Percentiles rank a stretch among this genome's conserved stretches.
These are phyloP conservation scores for Aspergillus flavus DNA, from an alignment of 2,329 filamentous ascomycete genomes.

Conservation along the genomic window DNA sequence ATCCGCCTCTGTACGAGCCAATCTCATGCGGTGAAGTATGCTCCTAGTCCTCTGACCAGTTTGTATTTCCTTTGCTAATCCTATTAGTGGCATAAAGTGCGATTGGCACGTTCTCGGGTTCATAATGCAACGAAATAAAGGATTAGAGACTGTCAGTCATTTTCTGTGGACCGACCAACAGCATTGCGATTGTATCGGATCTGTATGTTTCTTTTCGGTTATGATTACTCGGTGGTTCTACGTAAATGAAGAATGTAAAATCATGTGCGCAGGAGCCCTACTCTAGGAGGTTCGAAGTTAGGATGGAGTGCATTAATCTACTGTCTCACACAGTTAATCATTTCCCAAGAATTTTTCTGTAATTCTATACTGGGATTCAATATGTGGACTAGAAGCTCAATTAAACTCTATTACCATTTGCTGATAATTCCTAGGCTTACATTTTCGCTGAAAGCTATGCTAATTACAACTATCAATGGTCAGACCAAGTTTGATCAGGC, in stretches of 20 bases:
- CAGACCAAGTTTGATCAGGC: background rate
- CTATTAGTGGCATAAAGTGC: background rate
- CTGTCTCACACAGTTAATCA: too few species aligned
- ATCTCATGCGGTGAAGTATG: conserved; percentile 53
- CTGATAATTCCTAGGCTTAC: background rate
- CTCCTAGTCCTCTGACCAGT: background rate
- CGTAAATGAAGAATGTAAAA: background rate
- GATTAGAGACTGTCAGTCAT: background rate
- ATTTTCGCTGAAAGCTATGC: background rate
- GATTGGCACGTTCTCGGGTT: background rate
- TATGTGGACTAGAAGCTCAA: background rate
- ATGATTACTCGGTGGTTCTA: background rate
- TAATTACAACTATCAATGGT: background rate
- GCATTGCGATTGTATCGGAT: background rate
- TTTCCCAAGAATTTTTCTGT: background rate
- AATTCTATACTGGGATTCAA: background rate
- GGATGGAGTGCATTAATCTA: background rate
- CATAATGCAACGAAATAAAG: background rate
- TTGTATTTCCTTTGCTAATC: background rate
- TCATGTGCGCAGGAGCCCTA: background rate
- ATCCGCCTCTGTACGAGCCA: conserved; percentile 54
- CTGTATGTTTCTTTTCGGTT: background rate
- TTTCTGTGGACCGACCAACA: background rate
- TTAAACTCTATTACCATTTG: background rate
- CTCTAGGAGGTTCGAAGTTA: background rate